These are phyloP conservation scores for Lactarius psammicola DNA, from an alignment of 768 basidiomycete species.

Conservation along the genomic window DNA sequence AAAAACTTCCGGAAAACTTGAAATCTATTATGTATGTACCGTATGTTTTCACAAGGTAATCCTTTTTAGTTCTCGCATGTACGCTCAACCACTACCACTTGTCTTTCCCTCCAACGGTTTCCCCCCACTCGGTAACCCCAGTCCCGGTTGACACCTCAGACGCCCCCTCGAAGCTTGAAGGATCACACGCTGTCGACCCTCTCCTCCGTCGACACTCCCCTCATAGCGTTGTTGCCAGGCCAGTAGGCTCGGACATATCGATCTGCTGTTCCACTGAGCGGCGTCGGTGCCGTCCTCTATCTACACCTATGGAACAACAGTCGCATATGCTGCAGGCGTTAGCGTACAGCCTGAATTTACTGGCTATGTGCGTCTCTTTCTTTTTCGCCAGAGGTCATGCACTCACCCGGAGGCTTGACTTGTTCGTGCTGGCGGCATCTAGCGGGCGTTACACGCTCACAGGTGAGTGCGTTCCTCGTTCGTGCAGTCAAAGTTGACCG, in stretches of 20 bases:
- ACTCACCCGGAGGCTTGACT: not conserved
- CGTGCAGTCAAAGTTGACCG: not conserved
- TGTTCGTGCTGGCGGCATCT: not conserved
- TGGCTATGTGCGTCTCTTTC: not conserved
- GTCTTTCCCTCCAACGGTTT: not conserved
- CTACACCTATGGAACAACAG: not conserved
- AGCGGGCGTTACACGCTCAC: slow-evolving; percentile 24
- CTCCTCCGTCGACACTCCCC: not conserved
- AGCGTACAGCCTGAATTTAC: not conserved
- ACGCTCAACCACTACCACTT: not conserved
- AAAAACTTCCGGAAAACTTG: too few relatives aligned
- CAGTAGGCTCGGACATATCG: not conserved
- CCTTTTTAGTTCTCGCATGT: not conserved
- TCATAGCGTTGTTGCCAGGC: too few relatives aligned
- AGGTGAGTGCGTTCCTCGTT: not conserved
- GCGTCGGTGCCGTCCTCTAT: not conserved
- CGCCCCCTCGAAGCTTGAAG: not conserved
- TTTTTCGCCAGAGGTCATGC: not conserved
- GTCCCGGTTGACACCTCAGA: not conserved
- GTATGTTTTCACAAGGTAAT: too few relatives aligned
- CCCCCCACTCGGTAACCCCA: not conserved
- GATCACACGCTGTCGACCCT: not conserved
- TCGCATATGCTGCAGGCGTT: not conserved
- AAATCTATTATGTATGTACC: too few relatives aligned
- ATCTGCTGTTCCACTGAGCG: not conserved